These are phyloP conservation scores for Lasiodiplodia sp. DNA, from an alignment of 2,329 filamentous ascomycete species.

Conservation along the genomic window DNA sequence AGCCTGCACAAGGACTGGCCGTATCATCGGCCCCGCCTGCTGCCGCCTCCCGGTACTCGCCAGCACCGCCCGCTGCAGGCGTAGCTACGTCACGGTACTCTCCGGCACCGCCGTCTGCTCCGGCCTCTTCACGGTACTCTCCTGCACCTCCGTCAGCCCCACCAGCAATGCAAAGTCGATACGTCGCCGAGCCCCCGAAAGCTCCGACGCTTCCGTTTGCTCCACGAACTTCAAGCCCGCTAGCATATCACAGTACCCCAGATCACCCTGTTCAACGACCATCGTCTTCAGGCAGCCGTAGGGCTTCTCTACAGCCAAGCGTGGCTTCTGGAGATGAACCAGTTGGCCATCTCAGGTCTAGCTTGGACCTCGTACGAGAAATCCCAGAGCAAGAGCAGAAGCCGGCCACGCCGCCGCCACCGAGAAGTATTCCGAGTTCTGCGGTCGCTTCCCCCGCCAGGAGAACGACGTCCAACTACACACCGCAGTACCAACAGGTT, in stretches of 20 bases:
- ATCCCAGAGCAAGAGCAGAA: conserved; percentile 39
- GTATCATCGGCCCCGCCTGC: conserved; percentile 33
- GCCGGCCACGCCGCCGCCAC: conserved; percentile 40
- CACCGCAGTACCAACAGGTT: conserved; percentile 54
- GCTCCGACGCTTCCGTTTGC: conserved; percentile 62
- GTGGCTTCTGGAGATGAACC: conserved; percentile 22
- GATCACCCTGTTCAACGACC: conserved; percentile 35
- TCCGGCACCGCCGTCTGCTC: conserved; percentile 38
- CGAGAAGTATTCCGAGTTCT: conserved; percentile 43
- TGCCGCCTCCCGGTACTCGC: conserved; percentile 51
- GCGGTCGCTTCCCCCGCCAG: conserved; percentile 50
- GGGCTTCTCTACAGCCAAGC: conserved; percentile 25
- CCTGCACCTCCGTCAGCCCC: conserved; percentile 56
- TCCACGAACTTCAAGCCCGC: conserved; percentile 69
- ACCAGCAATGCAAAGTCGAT: conserved; percentile 45
- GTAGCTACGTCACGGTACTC: conserved; percentile 50
- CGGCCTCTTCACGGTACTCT: conserved; percentile 64
- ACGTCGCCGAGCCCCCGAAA: conserved; percentile 47
- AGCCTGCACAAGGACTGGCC: conserved; percentile 40
- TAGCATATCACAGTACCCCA: conserved; percentile 59
- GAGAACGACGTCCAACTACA: conserved; percentile 34
- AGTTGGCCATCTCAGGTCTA: conserved; percentile 1
- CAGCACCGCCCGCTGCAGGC: conserved; percentile 44
- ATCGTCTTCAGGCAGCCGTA: conserved; percentile 17
- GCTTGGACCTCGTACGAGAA: conserved; percentile 35